Evolutionary conservation across 2,329 filamentous ascomycete species (phyloP), one percentile per base, ranked within the genome.

Genomic region (Colletotrichum tanaceti): DNA sequence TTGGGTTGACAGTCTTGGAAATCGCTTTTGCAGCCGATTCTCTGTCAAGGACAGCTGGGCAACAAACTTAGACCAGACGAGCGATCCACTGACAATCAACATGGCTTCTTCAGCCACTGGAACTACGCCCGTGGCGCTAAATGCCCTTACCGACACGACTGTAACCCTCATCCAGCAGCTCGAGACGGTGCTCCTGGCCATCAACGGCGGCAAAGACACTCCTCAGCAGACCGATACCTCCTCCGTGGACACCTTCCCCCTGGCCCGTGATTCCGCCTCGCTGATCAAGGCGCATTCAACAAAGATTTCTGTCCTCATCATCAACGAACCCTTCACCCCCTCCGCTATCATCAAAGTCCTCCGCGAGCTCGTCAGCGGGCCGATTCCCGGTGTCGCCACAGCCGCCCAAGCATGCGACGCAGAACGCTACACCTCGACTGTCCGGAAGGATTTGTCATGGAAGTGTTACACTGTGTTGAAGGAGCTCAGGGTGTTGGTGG

Each of bases 301-400:
- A 6, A 97, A 97, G 71, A 85, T 98, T 32, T 95, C 93, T 0
- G 89, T 98, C 0, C 86, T 98, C 14, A 87, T 96, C 1, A 91
- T 97, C 75, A 97, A 93, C 75, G 87, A 93, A 20, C 94, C 95
- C 0, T 97, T 97, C 73, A 96, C 94, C 0, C 90, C 93, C 0
- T 89, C 90, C 0, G 94, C 93, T 5, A 85, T 97, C 41, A 81
- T 80, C 11, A 89, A 86, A 28, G 89, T 97, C 16, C 81, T 98
- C 5, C 85, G 87, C 41, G 89, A 94, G 66, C 84, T 97, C n/a
- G 85, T 90, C 24, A 85, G 87, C 14, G 89, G 89, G 0, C 89
- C 92, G n/a, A 84, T 97, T 0, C 91, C 93, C 0, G 92, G 89
- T 3, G 83, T 97, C 28, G 89, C 93, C 53, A 90, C 90, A 0